Percentiles rank a stretch among this genome's conserved stretches.
Conservation (phyloP, 1,284 basidiomycete species). For the Cryptococcus jaspeensis region DNA sequence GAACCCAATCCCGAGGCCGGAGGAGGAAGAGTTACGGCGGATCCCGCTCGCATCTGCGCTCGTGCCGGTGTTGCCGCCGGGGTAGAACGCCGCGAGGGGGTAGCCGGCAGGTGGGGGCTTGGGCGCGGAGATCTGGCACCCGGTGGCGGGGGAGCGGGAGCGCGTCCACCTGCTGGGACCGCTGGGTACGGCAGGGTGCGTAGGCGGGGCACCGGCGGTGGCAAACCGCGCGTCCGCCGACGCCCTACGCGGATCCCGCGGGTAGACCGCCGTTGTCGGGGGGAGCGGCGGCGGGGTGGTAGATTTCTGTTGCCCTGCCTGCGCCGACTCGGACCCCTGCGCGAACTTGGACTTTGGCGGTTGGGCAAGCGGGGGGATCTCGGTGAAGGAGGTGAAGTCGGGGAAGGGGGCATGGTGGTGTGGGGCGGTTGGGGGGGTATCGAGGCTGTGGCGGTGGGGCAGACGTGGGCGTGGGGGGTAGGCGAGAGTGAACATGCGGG, state of each 20-base stretch:
- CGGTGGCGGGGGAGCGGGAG: conserved; percentile 28
- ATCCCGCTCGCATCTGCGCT: no score
- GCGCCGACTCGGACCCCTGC: background rate
- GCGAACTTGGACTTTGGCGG: background rate
- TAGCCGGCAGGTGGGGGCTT: conserved; percentile 36
- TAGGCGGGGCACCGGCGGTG: background rate
- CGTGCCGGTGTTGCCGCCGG: no score
- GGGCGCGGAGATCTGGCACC: conserved; percentile 42
- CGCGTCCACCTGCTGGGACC: background rate
- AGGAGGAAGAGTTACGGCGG: conserved; percentile 10
- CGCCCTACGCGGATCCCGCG: background rate
- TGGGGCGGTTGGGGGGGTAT: conserved; percentile 18
- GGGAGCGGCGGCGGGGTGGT: background rate
- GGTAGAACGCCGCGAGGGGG: conserved; percentile 19
- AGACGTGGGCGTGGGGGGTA: background rate
- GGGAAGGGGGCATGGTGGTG: conserved; percentile 11
- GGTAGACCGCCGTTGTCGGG: background rate
- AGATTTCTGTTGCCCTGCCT: background rate
- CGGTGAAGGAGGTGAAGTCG: conserved; percentile 10
- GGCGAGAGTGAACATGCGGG: background rate
- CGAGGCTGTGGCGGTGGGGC: conserved; percentile 13
- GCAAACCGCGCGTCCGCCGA: background rate
- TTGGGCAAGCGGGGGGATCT: conserved; percentile 10
- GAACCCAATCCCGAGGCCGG: conserved; percentile 1
- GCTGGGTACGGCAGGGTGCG: no score